Base-by-base conservation (phyloP, 495 filamentous ascomycete species). In the Podospora pseudocomata region DNA sequence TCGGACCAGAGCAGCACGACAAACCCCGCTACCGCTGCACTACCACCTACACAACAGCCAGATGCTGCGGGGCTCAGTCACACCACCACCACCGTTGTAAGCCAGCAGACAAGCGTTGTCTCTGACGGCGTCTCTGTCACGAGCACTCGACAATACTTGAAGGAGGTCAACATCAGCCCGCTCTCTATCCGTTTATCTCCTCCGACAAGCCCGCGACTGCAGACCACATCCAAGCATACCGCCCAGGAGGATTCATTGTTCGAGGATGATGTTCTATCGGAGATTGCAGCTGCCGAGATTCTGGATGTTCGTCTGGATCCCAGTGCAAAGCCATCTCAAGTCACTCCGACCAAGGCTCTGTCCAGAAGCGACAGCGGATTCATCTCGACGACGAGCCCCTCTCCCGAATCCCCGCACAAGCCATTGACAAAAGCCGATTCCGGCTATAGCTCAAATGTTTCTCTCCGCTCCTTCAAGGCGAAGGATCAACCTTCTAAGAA, bases 391-490 rank as follows among this genome's bases (percentile, higher is more conserved):
- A 57, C 63, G n/a, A 81, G 78, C 66, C 76, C 80, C 0, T 68
- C 68, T 4, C 75, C 80, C 2, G 78, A 81, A 23, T 65, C 30
- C 23, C 70, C 75, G 2, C 75, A 77, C 39, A 82, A 81, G 53
- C 73, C 79, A 13, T 68, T 85, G 19, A 78, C 82, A 7, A 86
- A 86, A 59, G 83, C 83, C 32, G 84, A 87, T 65, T 85, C 82
- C n/a, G 85, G 85, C 20, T 87, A 87, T 62, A 84, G 84, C 70
- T 86, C 83, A 5, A 85, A 81, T 63, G 77, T 82, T 4, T 86
- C 84, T 16, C 69, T 84, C 23, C 78, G 80, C 20, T 85, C 83
- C 0, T 79, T 85, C 57, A 78, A 80, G 27, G 15, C 60, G 34
- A 74, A 73, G 60, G 4, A 60, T 5, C 73, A 68, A 26, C 26